Conservation (phyloP, 2,329 filamentous ascomycete genomes). For the Aureobasidium sp. region DNA sequence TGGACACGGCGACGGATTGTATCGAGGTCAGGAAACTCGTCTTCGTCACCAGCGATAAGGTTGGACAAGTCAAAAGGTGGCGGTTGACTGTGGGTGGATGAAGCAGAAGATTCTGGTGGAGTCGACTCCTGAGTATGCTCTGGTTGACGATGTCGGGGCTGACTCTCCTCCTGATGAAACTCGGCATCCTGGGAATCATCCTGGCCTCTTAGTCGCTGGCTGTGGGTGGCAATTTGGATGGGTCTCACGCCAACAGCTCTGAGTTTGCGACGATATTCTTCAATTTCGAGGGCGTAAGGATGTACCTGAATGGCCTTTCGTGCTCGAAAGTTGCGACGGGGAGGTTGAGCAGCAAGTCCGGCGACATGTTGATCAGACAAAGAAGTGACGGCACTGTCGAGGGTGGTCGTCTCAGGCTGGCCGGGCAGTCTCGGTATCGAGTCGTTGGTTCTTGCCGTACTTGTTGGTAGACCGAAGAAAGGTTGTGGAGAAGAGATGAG, state of each 20-base stretch:
- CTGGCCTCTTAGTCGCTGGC: conserved; percentile 13
- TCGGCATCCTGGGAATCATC: conserved; percentile 12
- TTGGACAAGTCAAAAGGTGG: neutral
- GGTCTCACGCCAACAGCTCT: conserved; percentile 39
- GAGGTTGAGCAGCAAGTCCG: conserved; percentile 8
- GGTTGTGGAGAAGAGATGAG: conserved; percentile 6
- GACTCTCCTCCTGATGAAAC: conserved; percentile 2
- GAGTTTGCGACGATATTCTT: conserved; percentile 37
- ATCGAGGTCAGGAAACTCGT: conserved; percentile 27
- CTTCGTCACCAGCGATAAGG: conserved; percentile 18
- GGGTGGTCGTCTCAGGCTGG: neutral
- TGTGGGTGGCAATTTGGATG: conserved; percentile 27
- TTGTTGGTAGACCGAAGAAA: neutral
- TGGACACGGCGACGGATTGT: conserved; percentile 19
- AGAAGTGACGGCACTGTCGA: neutral
- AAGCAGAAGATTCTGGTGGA: neutral
- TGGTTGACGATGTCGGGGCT: neutral
- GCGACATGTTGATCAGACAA: neutral
- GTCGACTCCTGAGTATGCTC: conserved; percentile 13
- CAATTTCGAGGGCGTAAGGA: conserved; percentile 41
- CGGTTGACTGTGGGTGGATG: neutral
- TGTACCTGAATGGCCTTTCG: conserved; percentile 44
- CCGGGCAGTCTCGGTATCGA: neutral
- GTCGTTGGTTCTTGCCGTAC: conserved; percentile 5
- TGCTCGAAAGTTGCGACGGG: conserved; percentile 33